Evolutionary conservation across 306 rosid species (phyloP), one percentile per base, ranked within the genome.

Genomic region (Biancaea sappan): DNA sequence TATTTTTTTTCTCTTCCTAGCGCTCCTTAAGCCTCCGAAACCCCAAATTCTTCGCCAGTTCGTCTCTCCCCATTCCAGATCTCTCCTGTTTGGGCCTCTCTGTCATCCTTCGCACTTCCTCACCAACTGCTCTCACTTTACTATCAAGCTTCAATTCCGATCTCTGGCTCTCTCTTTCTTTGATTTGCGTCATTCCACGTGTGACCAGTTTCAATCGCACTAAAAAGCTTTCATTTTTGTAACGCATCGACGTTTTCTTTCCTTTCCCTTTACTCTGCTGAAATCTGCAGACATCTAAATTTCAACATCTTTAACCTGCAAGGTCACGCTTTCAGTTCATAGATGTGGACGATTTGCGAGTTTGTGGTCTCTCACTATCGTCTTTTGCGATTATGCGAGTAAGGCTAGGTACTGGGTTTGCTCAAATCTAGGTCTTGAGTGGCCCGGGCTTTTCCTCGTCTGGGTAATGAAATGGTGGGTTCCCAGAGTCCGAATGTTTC

Each of bases 381-480:
- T 19, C 60, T 48, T 47, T 51, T 18, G 60, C 66, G 11, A 48
- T 47, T 9, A 68, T 67, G 58, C 6, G 24, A 56, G 66, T n/a
- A 1, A n/a, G 57, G 26, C 19, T 64, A 10, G 37, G 34, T 67
- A n/a, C 80, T 79, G 70, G 38, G 53, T 66, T 76, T 46, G 32
- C 44, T 41, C 29, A 43, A 57, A 56, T 73, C 71, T 60, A 69
- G 66, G 74, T 78, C 50, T 43, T 26, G 15, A 34, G 44, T n/a
- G 65, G 13, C 65, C 41, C 41, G 9, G n/a, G 6, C 25, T 2
- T 43, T 31, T 59, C 65, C 65, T 18, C 34, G 66, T 12, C 60
- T 24, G 22, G 75, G 58, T 12, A 29, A 52, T 44, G 73, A 83
- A 83, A 91, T 94, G 99, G 96, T 54, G 80, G 89, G 84, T 71